phyloP scores from a whole-genome alignment of 352 stramenopile genomes.

The Pythium dissimile region DNA sequence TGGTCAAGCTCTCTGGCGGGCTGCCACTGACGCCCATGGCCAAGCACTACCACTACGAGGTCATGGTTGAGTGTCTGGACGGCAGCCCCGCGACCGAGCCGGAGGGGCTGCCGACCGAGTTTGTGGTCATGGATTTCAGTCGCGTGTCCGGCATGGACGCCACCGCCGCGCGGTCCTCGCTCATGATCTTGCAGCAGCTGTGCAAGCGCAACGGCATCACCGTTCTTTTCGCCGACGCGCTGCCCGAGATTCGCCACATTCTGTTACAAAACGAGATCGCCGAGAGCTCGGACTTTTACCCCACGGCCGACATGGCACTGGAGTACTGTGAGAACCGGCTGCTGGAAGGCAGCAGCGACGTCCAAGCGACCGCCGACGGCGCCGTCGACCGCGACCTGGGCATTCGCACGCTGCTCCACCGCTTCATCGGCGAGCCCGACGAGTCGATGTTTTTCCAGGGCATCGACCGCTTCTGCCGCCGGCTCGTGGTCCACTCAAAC shows the following conservation, averaged over 20 bases:
- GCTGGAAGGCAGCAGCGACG: constrained; percentile 22
- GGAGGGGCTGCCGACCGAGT: constrained; percentile 66
- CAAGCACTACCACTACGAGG: constrained; percentile 28
- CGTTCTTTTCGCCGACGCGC: constrained; percentile 64
- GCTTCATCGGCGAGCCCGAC: constrained; percentile 76
- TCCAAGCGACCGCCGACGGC: constrained; percentile 15
- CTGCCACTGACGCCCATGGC: constrained; percentile 54
- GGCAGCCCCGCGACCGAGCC: constrained; percentile 45
- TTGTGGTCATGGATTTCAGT: constrained; percentile 88
- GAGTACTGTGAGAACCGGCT: constrained; percentile 78
- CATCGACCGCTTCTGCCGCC: constrained; percentile 62
- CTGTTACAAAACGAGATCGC: constrained; percentile 75
- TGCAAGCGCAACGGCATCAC: constrained; percentile 68
- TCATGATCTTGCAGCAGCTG: constrained; percentile 82
- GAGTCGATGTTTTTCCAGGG: constrained; percentile 60
- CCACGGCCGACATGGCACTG: constrained; percentile 66
- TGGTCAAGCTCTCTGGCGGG: constrained; percentile 16
- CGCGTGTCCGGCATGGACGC: constrained; percentile 88
- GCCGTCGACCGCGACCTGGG: constrained; percentile 41
- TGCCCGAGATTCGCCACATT: constrained; percentile 64
- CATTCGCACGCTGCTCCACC: constrained; percentile 67
- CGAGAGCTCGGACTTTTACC: constrained; percentile 58
- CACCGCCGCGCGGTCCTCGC: constrained; percentile 72
- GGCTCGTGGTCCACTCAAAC: constrained; percentile 45
- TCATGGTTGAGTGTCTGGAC: constrained; percentile 69